phyloP scores from a whole-genome alignment of 345 rosid genomes.

The Eucalyptus globulus region DNA sequence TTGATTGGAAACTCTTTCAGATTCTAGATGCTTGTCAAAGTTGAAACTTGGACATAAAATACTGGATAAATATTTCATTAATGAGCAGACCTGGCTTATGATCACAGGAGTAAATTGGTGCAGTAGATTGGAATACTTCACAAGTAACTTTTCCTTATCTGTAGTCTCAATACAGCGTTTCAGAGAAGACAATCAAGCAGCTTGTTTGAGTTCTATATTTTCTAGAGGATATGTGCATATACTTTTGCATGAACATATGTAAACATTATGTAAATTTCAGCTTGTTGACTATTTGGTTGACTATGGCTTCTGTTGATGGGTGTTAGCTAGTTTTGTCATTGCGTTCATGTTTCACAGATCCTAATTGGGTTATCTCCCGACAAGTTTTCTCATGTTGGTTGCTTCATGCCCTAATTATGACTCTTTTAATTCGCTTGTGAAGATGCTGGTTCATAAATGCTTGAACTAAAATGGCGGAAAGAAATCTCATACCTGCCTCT shows the following conservation, averaged over 20 bases:
- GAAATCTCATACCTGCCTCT: neutral
- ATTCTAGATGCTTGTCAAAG: neutral
- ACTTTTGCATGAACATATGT: neutral
- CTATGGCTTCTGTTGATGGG: neutral
- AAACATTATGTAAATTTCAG: neutral
- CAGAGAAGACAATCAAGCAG: neutral
- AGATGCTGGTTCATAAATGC: neutral
- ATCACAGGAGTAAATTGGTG: neutral
- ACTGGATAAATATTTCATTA: neutral
- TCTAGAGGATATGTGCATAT: neutral
- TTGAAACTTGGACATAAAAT: neutral
- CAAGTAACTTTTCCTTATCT: neutral
- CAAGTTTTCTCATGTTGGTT: neutral
- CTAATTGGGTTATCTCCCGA: neutral
- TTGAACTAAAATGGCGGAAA: neutral
- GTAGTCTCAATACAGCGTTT: neutral
- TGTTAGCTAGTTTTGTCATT: neutral
- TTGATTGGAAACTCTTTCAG: neutral
- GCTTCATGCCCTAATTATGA: neutral
- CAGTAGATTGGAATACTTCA: neutral
- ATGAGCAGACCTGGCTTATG: neutral
- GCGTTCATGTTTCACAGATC: neutral
- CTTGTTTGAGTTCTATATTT: neutral
- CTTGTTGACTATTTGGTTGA: neutral
- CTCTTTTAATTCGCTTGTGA: neutral